These are phyloP conservation scores for Trichoderma asperellum DNA, from an alignment of 2,329 filamentous ascomycete species.

Conservation along the genomic window DNA sequence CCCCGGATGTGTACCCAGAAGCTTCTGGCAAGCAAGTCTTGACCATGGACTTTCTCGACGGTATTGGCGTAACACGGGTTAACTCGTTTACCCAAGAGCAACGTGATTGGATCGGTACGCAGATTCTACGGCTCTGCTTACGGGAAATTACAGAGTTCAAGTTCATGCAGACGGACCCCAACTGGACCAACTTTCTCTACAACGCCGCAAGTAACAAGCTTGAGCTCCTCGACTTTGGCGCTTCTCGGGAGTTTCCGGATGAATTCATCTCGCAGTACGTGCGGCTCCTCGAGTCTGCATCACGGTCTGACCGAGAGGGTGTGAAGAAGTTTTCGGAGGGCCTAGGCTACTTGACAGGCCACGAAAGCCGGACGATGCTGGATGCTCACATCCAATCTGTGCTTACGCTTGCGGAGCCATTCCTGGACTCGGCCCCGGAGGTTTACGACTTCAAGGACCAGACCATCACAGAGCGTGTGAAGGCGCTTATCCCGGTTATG, in stretches of 20 bases:
- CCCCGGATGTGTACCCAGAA: constrained; percentile 76
- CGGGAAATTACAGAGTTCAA: constrained; percentile 92
- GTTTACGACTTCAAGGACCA: constrained; percentile 92
- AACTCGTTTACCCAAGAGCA: constrained; percentile 77
- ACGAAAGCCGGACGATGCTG: constrained; percentile 83
- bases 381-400: constrained; percentile 89
- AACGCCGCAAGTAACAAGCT: constrained; percentile 72
- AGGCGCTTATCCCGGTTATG: constrained; percentile 89
- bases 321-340: constrained; percentile 72
- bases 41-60: constrained; percentile 91
- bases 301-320: constrained; percentile 65
- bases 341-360: constrained; percentile 89
- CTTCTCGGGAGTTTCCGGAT: constrained; percentile 81
- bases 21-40: constrained; percentile 85
- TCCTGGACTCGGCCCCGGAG: constrained; percentile 73
- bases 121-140: constrained; percentile 88
- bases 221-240: constrained; percentile 94
- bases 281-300: constrained; percentile 77
- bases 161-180: constrained; percentile 99
- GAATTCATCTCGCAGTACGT: constrained; percentile 82
- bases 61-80: constrained; percentile 82
- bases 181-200: constrained; percentile 99
- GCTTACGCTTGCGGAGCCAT: constrained; percentile 89
- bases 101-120: constrained; percentile 93
- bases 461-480: constrained; percentile 94